Percentiles rank a stretch among this genome's conserved stretches.
Conservation (phyloP, 2,329 filamentous ascomycete genomes). For the Aureobasidium sp. region DNA sequence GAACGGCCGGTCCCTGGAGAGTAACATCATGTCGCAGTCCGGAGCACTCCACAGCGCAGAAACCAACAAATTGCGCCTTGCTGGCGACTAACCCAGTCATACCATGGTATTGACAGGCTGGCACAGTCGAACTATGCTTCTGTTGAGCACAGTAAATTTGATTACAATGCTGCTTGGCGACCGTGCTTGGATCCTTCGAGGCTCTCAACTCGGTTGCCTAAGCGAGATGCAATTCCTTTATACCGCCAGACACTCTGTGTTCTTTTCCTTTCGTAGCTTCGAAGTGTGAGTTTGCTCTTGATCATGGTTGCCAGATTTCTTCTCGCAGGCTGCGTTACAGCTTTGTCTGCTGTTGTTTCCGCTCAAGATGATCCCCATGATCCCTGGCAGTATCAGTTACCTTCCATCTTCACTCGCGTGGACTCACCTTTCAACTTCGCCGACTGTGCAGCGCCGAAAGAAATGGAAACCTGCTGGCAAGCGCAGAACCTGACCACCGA, state of each 20-base stretch:
- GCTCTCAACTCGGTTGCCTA: background rate
- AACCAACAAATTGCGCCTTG: background rate
- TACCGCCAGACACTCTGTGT: background rate
- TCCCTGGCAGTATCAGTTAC: too few relatives aligned
- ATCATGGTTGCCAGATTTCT: background rate
- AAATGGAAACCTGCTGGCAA: slow-evolving; percentile 6
- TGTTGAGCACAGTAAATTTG: background rate
- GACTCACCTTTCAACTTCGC: background rate
- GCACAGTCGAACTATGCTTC: background rate
- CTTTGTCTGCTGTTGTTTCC: background rate
- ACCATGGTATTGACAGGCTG: background rate
- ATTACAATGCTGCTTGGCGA: background rate
- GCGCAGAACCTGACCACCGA: background rate
- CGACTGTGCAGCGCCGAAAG: background rate
- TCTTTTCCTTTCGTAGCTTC: background rate
- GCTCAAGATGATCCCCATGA: background rate
- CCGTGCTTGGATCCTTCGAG: slow-evolving; percentile 6
- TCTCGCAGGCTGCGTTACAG: background rate
- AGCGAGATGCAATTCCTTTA: background rate
- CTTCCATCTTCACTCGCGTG: background rate
- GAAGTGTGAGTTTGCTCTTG: too few relatives aligned
- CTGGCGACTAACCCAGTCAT: background rate
- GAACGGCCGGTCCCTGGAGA: background rate
- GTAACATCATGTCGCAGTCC: background rate
- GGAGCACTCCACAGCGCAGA: background rate